Conservation (phyloP, 2,329 filamentous ascomycete genomes). For the Fusarium secorum region DNA sequence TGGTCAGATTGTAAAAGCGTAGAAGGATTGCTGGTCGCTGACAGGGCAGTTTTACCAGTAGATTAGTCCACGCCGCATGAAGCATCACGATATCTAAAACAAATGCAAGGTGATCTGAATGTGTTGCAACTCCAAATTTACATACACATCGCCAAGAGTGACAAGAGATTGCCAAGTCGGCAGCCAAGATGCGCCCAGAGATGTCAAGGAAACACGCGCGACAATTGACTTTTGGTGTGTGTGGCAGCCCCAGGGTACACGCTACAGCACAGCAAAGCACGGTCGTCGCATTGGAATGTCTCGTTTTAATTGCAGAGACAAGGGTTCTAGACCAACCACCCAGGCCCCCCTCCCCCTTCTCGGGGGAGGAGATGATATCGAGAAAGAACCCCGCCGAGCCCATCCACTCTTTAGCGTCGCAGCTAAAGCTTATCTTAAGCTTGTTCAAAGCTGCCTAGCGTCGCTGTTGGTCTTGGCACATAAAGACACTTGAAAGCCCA, state of each 20-base stretch:
- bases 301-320: not conserved
- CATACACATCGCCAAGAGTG: not conserved
- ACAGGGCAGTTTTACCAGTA: not conserved
- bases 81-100: not conserved
- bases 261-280: not conserved
- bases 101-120: not conserved
- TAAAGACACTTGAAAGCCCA: not conserved
- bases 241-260: not conserved
- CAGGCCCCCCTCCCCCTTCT: not conserved
- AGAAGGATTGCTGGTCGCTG: not conserved
- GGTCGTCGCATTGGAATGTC: not conserved
- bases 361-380: slow-evolving; percentile 15
- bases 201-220: not conserved
- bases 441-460: slow-evolving; percentile 15
- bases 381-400: slow-evolving; percentile 7
- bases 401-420: not conserved
- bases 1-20: slow-evolving; percentile 11
- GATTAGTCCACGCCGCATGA: not conserved
- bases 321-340: slow-evolving; percentile 15
- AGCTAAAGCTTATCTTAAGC: slow-evolving; percentile 23
- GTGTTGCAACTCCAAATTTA: not conserved
- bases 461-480: not conserved
- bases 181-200: not conserved
- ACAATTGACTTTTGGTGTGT: not conserved
- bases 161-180: not conserved